Conservation (phyloP, 1,284 basidiomycete species). For the Lentinula novae-zelandiae region DNA sequence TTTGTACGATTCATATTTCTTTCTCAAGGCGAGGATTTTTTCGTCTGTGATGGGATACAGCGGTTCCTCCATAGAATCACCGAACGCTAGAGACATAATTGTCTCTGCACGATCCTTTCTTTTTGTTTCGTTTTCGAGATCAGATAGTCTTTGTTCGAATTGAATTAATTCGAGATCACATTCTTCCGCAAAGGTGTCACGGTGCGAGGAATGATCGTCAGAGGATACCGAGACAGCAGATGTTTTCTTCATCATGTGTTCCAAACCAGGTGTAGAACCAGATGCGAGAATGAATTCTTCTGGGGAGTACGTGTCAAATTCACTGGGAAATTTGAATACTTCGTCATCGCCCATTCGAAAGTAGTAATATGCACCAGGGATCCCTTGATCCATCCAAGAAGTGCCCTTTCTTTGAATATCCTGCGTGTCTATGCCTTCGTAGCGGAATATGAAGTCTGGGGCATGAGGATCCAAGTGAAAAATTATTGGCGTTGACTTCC, state of each 20-base stretch:
- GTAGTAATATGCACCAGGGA: slow-evolving; percentile 2
- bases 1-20: slow-evolving; percentile 2
- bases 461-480: slow-evolving; percentile 1
- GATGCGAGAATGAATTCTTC: neutral
- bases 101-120: neutral
- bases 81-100: neutral
- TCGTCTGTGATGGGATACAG: neutral
- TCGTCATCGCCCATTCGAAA: slow-evolving; percentile 8
- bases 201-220: neutral
- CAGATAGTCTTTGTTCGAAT: slow-evolving; percentile 1
- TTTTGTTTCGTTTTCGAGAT: neutral
- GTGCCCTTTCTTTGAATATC: neutral
- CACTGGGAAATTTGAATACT: neutral
- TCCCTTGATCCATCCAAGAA: neutral
- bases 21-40: neutral
- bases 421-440: slow-evolving; percentile 1
- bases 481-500: slow-evolving; percentile 3
- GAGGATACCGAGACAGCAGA: neutral
- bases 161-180: neutral
- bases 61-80: neutral
- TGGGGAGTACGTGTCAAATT: neutral
- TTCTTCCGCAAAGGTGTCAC: neutral
- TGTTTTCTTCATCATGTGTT: neutral
- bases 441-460: slow-evolving; percentile 5
- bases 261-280: neutral